Percentiles rank a stretch among this genome's conserved stretches.
Evolutionary conservation across 768 basidiomycete genomes (phyloP).

Genomic region (Mycena sanguinolenta): DNA sequence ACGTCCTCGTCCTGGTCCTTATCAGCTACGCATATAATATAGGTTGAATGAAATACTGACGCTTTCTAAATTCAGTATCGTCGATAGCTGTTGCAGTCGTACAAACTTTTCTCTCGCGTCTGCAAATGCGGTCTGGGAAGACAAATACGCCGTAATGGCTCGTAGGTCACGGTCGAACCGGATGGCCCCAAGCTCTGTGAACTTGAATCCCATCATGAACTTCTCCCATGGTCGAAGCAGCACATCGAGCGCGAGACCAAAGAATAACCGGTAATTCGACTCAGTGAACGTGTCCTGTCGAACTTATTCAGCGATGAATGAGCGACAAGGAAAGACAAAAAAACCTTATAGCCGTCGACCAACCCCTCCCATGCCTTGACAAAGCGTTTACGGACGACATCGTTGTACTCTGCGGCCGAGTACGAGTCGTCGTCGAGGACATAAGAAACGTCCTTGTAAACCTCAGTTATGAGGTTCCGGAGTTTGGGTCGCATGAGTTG

Average conservation of each 20-base stretch:
- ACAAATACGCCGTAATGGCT: constrained; percentile 84
- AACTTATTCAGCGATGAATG: constrained; percentile 6
- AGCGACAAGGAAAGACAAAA: neutral
- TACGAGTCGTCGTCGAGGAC: constrained; percentile 91
- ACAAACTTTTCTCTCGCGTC: constrained; percentile 94
- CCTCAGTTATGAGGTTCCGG: constrained; percentile 85
- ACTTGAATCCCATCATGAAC: constrained; percentile 81
- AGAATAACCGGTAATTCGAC: constrained; percentile 88
- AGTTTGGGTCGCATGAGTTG: constrained; percentile 91
- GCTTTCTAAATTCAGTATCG: constrained; percentile 87
- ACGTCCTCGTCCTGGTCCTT: constrained; percentile 87
- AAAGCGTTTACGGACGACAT: constrained; percentile 91
- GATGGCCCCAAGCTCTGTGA: constrained; percentile 96
- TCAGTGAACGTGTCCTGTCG: constrained; percentile 88
- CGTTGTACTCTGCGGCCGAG: constrained; percentile 85
- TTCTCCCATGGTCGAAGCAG: constrained; percentile 98
- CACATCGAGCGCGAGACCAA: constrained; percentile 86
- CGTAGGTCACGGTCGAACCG: constrained; percentile 95
- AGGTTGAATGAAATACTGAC: constrained; percentile 57
- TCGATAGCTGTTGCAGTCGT: constrained; percentile 93
- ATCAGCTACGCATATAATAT: constrained; percentile 6
- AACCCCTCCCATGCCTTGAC: constrained; percentile 88
- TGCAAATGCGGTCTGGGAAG: constrained; percentile 90
- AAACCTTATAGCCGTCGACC: constrained; percentile 89
- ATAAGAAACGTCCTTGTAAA: constrained; percentile 93